These are phyloP conservation scores for Russula sp. DNA, from an alignment of 768 basidiomycete genomes.

Conservation along the genomic window DNA sequence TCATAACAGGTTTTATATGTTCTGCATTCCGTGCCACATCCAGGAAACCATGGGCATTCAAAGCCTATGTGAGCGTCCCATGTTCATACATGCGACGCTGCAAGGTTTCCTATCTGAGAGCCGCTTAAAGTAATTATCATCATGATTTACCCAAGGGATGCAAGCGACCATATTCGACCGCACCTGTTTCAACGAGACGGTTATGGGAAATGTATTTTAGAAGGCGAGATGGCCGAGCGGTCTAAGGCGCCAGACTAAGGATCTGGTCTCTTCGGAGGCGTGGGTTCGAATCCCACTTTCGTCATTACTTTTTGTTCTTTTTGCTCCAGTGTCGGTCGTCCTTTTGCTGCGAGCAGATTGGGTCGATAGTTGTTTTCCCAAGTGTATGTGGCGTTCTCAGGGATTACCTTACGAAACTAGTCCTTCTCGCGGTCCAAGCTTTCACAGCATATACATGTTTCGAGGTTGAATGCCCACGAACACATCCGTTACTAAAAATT, in stretches of 20 bases:
- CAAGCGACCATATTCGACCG: no score
- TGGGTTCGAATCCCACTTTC: constrained; percentile 53
- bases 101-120: no score
- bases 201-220: neutral
- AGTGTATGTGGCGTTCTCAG: neutral
- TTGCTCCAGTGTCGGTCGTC: neutral
- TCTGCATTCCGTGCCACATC: neutral
- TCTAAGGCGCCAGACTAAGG: constrained; percentile 88
- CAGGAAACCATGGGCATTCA: neutral
- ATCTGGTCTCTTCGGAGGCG: constrained; percentile 48
- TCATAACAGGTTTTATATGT: neutral
- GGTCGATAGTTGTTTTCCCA: no score
- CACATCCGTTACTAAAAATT: neutral
- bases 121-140: no score
- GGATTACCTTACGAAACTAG: neutral
- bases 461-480: neutral
- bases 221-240: constrained; percentile 76
- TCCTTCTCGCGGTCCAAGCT: neutral
- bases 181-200: neutral
- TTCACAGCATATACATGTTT: neutral
- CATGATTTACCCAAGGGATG: no score
- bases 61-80: no score
- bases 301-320: constrained; percentile 27
- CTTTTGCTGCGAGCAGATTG: neutral
- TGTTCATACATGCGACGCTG: no score